Base-by-base conservation (phyloP, 2,329 filamentous ascomycete genomes). In the Fusarium sp. region DNA sequence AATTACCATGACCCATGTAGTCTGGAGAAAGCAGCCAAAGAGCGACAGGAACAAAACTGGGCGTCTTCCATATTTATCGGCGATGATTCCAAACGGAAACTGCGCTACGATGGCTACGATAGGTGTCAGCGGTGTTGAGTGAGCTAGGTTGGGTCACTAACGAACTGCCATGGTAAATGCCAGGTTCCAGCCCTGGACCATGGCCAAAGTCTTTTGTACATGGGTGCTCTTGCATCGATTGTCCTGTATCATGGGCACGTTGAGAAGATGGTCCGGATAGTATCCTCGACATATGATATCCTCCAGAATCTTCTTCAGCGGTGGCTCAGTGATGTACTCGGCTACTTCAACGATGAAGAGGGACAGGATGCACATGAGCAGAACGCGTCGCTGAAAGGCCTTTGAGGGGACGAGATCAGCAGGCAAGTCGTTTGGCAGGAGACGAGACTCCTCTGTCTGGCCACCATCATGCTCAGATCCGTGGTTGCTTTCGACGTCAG, bases 131-230 rank as follows among this genome's bases (percentile, higher is more conserved):
- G 40, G 4, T 58, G 8, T 12, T 16, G 13, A 2, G 3, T 10
- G 8, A 11, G 4, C 2, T 3, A 7, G 9, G 1, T 6, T 3
- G 9, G 13, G 30, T 28, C 9, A 78, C 78, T 72, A 68, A 83
- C 83, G 81, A 10, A 86, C 83, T 5, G 88, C 73, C 60, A 82
- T 82, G 36, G 86, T 82, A 31, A 86, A 78, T 2, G 84, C 82
- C 18, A 77, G 67, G 44, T 78, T 71, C 81, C 84, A 86, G 1
- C 86, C 87, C 41, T 81, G 80, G 16, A 89, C 77, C 79, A 85
- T 83, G 12, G 87, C 86, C 44, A 90, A 78, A 18, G 82, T 80
- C 28, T 82, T 80, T 69, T 89, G 87, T 1, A 90, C 85, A 3
- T 78, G 75, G 0, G 79, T 73, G 4, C 76, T 74, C 72, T 89